A percentile compares a stretch with the other conserved stretches of the same genome.
Conservation (phyloP, 345 rosid species). For the Moricandia arvensis region DNA sequence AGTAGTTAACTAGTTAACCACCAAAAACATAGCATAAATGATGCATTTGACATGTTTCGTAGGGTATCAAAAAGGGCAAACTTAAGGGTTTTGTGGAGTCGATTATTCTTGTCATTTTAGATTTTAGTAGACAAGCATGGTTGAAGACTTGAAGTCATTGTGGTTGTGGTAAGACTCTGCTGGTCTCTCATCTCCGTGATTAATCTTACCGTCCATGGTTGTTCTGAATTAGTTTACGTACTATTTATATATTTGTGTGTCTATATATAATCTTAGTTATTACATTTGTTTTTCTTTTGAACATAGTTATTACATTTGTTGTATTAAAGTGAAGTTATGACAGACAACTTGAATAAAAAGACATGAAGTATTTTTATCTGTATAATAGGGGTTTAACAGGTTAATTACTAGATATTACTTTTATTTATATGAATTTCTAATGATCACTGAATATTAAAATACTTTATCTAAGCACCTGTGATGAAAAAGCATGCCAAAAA, state of each 20-base stretch:
- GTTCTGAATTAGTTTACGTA: background rate
- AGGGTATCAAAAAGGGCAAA: background rate
- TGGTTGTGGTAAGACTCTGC: background rate
- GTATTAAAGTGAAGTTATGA: background rate
- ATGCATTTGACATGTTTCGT: background rate
- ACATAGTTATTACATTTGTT: background rate
- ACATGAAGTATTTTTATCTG: background rate
- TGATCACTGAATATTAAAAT: background rate
- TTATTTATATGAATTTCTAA: background rate
- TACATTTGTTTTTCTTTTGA: too few species aligned
- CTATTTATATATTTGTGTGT: background rate
- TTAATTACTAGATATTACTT: background rate
- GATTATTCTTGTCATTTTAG: background rate
- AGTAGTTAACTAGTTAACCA: background rate
- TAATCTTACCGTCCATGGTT: background rate
- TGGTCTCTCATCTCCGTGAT: background rate
- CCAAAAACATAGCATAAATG: background rate
- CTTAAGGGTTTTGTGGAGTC: background rate
- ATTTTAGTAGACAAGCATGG: background rate
- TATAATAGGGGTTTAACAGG: background rate
- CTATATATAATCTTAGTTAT: too few species aligned
- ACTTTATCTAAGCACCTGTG: background rate
- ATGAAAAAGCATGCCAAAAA: background rate
- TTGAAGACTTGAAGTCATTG: background rate
- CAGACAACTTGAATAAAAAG: background rate